Base-by-base conservation (phyloP, 805 yeast genomes). In the Myxozyma kluyveri region DNA sequence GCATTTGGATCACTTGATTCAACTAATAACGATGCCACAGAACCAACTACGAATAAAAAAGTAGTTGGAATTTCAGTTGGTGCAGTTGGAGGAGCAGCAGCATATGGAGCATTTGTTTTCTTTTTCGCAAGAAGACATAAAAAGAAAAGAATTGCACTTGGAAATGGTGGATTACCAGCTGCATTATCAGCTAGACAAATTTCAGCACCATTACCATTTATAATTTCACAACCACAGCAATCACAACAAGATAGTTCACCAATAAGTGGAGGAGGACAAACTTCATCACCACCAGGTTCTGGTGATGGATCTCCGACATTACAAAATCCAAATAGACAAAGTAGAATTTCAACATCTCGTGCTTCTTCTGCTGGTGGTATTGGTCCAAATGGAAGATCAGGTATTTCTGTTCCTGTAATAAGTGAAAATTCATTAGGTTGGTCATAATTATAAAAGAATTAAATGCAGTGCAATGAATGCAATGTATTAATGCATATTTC, bases 11-110 rank as follows among this genome's bases (percentile, higher is more conserved):
- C 73, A 35, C 58, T 68, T 4, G 73, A 70, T 54, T 61, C 9
- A 33, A 27, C 59, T 5, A 63, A 63, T 18, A 42, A 52, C 18
- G 32, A 52, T 3, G 45, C 27, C 9, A 45, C 67, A 4, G 59
- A 68, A 3, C 63, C 67, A 35, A 66, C 69, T 50, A 71, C 70
- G 54, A 70, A 72, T 42, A 76, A 76, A 56, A 76, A 87, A 22
- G 83, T 29, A 29, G 33, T 86, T 23, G 96, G 95, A 33, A 79
- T 89, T 47, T 83, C 91, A 12, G 76, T 88, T 37, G 96, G 97
- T 42, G 82, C 95, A 4, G 82, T 87, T 27, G 81, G 79, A 12
- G 97, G 96, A 49, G 83, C 87, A 42, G 72, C 78, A 5, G 71
- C 79, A 7, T 86, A 86, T 66, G 78, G 86, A 63, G 73, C 80